Conservation (phyloP, 768 basidiomycete species). For the Scleroderma citrinum region DNA sequence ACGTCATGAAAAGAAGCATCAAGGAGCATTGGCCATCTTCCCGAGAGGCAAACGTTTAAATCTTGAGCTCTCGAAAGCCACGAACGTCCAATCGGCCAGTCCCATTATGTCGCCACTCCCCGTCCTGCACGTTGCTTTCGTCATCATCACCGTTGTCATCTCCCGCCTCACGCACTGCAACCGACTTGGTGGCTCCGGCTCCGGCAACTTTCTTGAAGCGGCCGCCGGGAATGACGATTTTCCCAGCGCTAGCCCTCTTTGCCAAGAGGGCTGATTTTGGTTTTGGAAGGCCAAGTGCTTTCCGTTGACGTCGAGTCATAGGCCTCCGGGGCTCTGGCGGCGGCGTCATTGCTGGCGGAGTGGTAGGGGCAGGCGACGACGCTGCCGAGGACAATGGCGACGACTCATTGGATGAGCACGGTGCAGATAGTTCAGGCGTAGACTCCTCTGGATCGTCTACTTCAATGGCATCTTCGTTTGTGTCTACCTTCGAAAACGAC, state of each 20-base stretch:
- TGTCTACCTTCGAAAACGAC: conserved; percentile 10
- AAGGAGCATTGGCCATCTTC: not conserved
- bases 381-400: conserved; percentile 26
- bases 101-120: conserved; percentile 62
- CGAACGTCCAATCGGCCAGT: conserved; percentile 69
- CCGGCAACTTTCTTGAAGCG: conserved; percentile 37
- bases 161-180: conserved; percentile 4
- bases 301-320: conserved; percentile 64
- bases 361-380: conserved; percentile 34
- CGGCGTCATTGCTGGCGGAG: conserved; percentile 18
- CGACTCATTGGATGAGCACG: conserved; percentile 23
- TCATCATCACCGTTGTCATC: conserved; percentile 25
- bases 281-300: conserved; percentile 63
- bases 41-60: conserved; percentile 28
- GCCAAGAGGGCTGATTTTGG: conserved; percentile 31
- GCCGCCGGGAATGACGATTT: conserved; percentile 59
- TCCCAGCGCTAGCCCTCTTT: conserved; percentile 41
- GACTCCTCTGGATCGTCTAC: conserved; percentile 26
- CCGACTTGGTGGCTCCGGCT: conserved; percentile 5
- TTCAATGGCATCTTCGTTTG: conserved; percentile 13
- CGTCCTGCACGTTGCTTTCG: conserved; percentile 28
- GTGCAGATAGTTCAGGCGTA: conserved; percentile 41
- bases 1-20: not conserved
- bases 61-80: conserved; percentile 74
- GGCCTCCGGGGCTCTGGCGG: conserved; percentile 33